These are phyloP conservation scores for Teunomyces lycoperdinae DNA, from an alignment of 805 yeast genomes.

Conservation along the genomic window DNA sequence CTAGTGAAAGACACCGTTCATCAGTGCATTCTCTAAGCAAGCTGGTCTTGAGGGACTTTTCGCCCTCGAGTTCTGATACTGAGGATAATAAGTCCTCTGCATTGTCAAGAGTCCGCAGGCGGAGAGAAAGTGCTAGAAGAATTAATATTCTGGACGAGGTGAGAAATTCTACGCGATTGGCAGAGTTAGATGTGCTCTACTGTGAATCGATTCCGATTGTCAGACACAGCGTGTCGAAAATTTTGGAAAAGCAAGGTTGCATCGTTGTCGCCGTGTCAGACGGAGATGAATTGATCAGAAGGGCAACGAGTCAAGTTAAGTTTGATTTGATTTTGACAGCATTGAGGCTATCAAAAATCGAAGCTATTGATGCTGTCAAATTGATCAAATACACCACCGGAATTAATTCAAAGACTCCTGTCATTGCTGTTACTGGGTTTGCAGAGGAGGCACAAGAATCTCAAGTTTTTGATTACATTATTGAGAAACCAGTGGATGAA, in stretches of 20 bases:
- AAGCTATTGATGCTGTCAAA: constrained; percentile 73
- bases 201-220: constrained; percentile 89
- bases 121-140: constrained; percentile 52
- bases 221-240: constrained; percentile 60
- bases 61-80: constrained; percentile 63
- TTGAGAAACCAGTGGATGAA: constrained; percentile 64
- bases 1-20: constrained; percentile 16
- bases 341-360: constrained; percentile 61
- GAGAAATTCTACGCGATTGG: not conserved
- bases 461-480: constrained; percentile 60
- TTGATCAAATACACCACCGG: constrained; percentile 73
- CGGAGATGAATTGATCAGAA: constrained; percentile 79
- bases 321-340: constrained; percentile 85
- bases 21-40: constrained; percentile 26
- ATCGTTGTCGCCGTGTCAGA: constrained; percentile 71
- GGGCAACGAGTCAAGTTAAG: constrained; percentile 78
- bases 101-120: constrained; percentile 47
- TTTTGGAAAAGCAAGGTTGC: constrained; percentile 71
- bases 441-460: constrained; percentile 60
- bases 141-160: constrained; percentile 7
- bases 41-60: constrained; percentile 25
- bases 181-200: constrained; percentile 62
- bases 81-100: constrained; percentile 57
- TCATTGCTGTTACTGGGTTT: constrained; percentile 71
- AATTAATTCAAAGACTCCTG: constrained; percentile 72